These are phyloP conservation scores for Leccinum longicurvipes DNA, from an alignment of 768 basidiomycete genomes.

Conservation along the genomic window DNA sequence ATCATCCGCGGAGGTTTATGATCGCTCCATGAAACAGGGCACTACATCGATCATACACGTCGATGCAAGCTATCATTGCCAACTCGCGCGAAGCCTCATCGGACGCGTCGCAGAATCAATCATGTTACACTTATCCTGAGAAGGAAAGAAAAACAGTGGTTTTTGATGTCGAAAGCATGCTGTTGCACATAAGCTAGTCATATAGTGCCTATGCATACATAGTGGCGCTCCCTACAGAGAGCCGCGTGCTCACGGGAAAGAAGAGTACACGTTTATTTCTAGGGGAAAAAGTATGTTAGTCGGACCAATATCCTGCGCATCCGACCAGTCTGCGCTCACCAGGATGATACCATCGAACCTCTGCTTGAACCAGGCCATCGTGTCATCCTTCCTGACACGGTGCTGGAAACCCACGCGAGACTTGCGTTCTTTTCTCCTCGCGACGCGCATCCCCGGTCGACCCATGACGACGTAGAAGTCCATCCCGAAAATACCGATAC, in stretches of 20 bases:
- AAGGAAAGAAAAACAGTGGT: constrained; percentile 7
- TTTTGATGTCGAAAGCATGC: constrained; percentile 24
- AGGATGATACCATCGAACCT: constrained; percentile 97
- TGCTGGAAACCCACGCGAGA: constrained; percentile 84
- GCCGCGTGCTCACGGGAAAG: neutral
- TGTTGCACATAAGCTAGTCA: constrained; percentile 25
- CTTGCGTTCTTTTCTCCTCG: constrained; percentile 86
- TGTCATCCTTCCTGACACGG: constrained; percentile 93
- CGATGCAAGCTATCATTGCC: too few relatives aligned
- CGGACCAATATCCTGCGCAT: neutral
- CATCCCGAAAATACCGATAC: constrained; percentile 99
- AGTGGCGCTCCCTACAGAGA: constrained; percentile 2
- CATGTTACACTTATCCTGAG: neutral
- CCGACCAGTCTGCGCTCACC: constrained; percentile 44
- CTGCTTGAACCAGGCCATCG: constrained; percentile 99
- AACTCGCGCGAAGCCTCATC: neutral
- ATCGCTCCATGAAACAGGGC: neutral
- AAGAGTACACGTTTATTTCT: constrained; percentile 26
- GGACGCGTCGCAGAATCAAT: neutral
- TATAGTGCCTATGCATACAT: constrained; percentile 26
- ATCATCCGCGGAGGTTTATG: neutral
- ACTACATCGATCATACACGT: neutral
- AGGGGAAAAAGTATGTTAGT: neutral
- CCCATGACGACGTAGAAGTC: constrained; percentile 99
- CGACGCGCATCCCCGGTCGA: constrained; percentile 88